phyloP scores from a whole-genome alignment of 2,329 filamentous ascomycete genomes.

The Achaetomium macrosporum region DNA sequence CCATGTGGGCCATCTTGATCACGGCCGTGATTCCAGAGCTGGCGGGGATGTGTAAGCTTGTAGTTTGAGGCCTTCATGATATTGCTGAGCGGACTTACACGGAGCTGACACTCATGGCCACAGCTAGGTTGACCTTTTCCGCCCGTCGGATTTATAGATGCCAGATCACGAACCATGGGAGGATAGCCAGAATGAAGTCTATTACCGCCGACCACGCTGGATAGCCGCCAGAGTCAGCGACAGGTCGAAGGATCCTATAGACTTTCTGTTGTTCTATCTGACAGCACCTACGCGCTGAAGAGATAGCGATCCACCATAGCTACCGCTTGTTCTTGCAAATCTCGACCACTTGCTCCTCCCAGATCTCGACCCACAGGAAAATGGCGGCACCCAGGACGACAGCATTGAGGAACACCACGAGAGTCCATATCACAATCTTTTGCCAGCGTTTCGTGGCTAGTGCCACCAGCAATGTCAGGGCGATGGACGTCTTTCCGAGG shows the following conservation, averaged over 20 bases:
- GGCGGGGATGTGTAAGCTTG: background rate
- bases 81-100: background rate
- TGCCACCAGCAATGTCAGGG: background rate
- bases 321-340: background rate
- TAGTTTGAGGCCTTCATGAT: too few species aligned
- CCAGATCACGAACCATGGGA: constrained; percentile 9
- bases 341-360: background rate
- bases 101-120: constrained; percentile 2
- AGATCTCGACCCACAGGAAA: background rate
- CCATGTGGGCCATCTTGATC: constrained; percentile 5
- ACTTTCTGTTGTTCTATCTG: too few species aligned
- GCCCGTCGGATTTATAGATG: background rate
- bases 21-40: constrained; percentile 4
- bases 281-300: constrained; percentile 2
- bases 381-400: background rate
- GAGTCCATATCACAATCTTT: background rate
- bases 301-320: background rate
- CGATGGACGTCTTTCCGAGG: background rate
- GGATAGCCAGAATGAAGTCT: constrained; percentile 3
- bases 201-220: constrained; percentile 6
- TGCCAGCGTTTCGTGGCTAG: background rate
- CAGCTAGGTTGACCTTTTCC: background rate
- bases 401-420: background rate
- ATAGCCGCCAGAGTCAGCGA: background rate
- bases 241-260: too few species aligned